Evolutionary conservation across 805 yeast species (phyloP), one percentile per base, ranked within the genome.

Genomic region (Yamadazyma philogaea): DNA sequence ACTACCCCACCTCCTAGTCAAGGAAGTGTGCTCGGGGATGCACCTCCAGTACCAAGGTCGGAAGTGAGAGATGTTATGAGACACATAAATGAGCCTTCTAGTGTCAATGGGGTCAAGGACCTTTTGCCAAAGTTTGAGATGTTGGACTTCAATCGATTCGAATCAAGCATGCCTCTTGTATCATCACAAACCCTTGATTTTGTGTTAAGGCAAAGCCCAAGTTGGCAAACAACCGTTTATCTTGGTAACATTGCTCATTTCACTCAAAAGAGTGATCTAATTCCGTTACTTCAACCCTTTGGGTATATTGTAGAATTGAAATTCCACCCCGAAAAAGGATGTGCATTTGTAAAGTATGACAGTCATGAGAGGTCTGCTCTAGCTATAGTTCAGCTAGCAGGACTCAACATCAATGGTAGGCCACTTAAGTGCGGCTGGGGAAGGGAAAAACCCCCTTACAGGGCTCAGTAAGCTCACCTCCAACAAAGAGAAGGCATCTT

Each of bases 361-460:
- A 74, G 87, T 33, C 96, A 88, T 61, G 95, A 88, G 55, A 73
- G 87, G 46, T 96, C 96, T 4, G 95, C 96, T 2, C 69, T 86
- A 55, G 95, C 95, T 37, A 87, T 88, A 55, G 84, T 83, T 24
- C 91, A 85, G 55, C 69, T 89, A 49, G 69, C 75, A 15, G 93
- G 95, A 0, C 76, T 81, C 52, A 73, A 73, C 39, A 64, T 87
- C 52, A 82, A 84, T 56, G 95, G 95, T 17, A 75, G 95, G 57
- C 82, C 84, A 17, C 64, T 87, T 58, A 83, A 82, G 58, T 80
- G 88, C 52, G 90, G 95, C 26, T 89, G 96, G 96, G 96, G 96
- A 40, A 85, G 81, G 60, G 84, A 63, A 24, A 57, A 33, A 24
- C 26, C 42, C 14, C 40, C 28, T 67, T 38, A 66, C 18, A 39